Base-by-base conservation (phyloP, 306 rosid species). In the Inga laurina region DNA sequence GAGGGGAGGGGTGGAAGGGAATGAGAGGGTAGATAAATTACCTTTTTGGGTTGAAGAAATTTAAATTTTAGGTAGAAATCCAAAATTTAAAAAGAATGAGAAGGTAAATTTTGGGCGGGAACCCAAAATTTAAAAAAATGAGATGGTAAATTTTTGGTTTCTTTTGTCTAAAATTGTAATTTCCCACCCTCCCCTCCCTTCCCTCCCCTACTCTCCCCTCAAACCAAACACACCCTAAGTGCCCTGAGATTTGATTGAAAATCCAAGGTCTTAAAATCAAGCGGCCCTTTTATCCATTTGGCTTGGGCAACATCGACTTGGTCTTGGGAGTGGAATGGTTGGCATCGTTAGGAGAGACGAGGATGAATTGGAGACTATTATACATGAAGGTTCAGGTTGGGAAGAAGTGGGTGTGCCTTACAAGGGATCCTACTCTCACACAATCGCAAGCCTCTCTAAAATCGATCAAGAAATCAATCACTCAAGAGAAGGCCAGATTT, bases 401-500 rank as follows among this genome's bases (percentile, higher is more conserved):
- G 0, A 2, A 2, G 0, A 1, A 11, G 10, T 57, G 12, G 64
- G 64, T 57, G 0, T 57, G 30, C 6, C 8, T 57, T 0, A 21
- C 0, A 10, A 30, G 30, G 10, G 64, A 57, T 2, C 64, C 11
- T 0, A 11, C 30, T 0, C 30, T 57, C 11, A 57, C 27, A 1
- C 11, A 57, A 12, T 2, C 30, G 3, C 11, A 21, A 0, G 30
- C 3, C 0, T 6, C 4, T 0, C 3, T 57, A 1, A 6, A 9
- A 8, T 21, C 30, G 0, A n/a, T 57, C 1, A n/a, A 6, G 10
- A 57, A 57, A 10, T 5, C 3, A 1, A n/a, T 57, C 0, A 0
- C 1, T 6, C 3, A 2, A 0, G 4, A 21, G 4, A 9, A 10
- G 8, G 27, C 1, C 1, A 30, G 30, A 0, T 57, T 4, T n/a